phyloP scores from a whole-genome alignment of 2,329 filamentous ascomycete genomes.

The Pochonia chlamydosporia region DNA sequence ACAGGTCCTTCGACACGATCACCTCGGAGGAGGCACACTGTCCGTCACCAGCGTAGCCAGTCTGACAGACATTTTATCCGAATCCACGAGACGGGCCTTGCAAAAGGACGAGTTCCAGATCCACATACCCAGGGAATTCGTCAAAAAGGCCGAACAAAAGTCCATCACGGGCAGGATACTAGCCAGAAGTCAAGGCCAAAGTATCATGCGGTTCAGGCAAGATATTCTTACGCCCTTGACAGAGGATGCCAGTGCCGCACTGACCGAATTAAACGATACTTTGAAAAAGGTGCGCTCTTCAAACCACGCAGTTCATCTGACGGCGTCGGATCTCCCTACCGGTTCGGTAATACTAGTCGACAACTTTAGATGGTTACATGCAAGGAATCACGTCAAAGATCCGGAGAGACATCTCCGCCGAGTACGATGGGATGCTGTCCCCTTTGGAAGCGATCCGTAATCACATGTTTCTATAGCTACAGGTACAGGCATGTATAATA shows the following conservation, averaged over 20 bases:
- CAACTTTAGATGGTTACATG: conserved; percentile 28
- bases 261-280: conserved; percentile 18
- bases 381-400: conserved; percentile 25
- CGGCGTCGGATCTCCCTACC: conserved; percentile 18
- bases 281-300: conserved; percentile 1
- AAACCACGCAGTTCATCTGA: conserved; percentile 16
- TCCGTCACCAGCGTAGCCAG: conserved; percentile 29
- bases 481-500: not conserved
- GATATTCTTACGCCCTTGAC: conserved; percentile 25
- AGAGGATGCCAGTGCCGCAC: conserved; percentile 13
- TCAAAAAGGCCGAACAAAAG: conserved; percentile 17
- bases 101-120: conserved; percentile 24
- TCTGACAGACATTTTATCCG: conserved; percentile 20
- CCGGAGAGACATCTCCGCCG: conserved; percentile 27
- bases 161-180: conserved; percentile 20
- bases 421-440: conserved; percentile 16
- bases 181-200: not conserved
- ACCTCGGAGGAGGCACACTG: conserved; percentile 32
- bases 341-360: conserved; percentile 26
- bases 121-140: conserved; percentile 26
- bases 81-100: conserved; percentile 15
- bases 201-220: conserved; percentile 23
- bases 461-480: not conserved
- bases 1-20: conserved; percentile 34
- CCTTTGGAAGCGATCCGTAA: not conserved